Percentiles rank a stretch among this genome's conserved stretches.
phyloP scores from a whole-genome alignment of 2,329 filamentous ascomycete species.

The Ceratocystis alfenasii region DNA sequence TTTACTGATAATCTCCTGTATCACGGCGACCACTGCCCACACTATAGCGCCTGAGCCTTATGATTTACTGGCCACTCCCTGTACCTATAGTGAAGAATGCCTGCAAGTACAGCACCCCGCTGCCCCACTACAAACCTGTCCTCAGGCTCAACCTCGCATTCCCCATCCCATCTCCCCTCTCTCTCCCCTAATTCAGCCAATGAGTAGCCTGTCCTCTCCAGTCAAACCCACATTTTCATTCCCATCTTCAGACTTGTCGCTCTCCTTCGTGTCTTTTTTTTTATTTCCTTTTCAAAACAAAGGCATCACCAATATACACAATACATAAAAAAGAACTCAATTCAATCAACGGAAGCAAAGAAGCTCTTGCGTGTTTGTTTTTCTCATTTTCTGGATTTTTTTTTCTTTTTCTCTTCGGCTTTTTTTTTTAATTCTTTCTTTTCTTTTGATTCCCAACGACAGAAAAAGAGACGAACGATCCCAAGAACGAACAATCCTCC shows the following conservation, averaged over 20 bases:
- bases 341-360: conserved; percentile 2
- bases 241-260: background rate
- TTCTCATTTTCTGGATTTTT: background rate
- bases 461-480: background rate
- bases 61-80: too few species aligned
- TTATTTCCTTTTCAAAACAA: background rate
- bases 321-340: conserved; percentile 1
- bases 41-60: background rate
- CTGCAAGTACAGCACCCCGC: background rate
- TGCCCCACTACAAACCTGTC: background rate
- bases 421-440: background rate
- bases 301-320: background rate
- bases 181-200: background rate
- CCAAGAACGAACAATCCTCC: background rate
- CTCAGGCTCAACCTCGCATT: background rate
- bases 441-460: conserved; percentile 5
- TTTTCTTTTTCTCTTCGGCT: background rate
- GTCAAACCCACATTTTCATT: background rate
- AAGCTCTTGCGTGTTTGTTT: background rate
- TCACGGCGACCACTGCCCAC: background rate
- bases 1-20: background rate
- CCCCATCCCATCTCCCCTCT: background rate
- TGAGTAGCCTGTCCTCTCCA: background rate
- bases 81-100: too few species aligned
- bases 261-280: background rate